Evolutionary conservation across 345 rosid genomes (phyloP), one percentile per base, ranked within the genome.

Genomic region (Aurinia saxatilis): DNA sequence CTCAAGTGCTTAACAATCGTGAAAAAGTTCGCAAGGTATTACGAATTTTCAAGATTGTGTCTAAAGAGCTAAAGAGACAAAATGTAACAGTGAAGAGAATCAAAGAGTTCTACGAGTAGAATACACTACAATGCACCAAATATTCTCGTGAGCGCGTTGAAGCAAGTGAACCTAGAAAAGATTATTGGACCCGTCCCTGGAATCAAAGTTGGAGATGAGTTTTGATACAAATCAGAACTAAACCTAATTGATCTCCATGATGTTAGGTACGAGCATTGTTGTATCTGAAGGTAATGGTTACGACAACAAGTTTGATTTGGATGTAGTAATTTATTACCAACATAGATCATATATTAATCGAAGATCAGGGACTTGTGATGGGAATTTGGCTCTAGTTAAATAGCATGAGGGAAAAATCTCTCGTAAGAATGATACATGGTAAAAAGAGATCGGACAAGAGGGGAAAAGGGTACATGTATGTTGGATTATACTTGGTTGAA

Each of bases 361-460:
- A n/a, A n/a, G n/a, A n/a, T 70, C 98, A 92, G 68, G 87, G 80
- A 72, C 89, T 92, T 53, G 84, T 77, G 45, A 73, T 73, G 33
- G 95, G 1, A 92, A 89, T 68, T 82, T 92, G 53, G 93, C 84
- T 50, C 65, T 92, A 65, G 80, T 68, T 50, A n/a, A 89, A 81
- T 69, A 82, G 93, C 63, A 63, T 57, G 23, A 48, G 31, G 57
- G 35, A 8, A 47, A 76, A 76, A 58, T 83, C 65, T 73, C 83
- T 87, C 16, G 92, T 89, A 30, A 79, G 98, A 73, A 92, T 88
- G 64, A 83, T 86, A 29, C 87, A 81, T 57, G 92, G 96, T 11
- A 52, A 72, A 11, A 21, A 8, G 41, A 60, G 55, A 36, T 1
- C 0, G 36, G 62, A 18, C 9, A 15, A 34, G 15, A 85, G 65